phyloP scores from a whole-genome alignment of 23 red algal genomes.

The Pyropia haitanensis region DNA sequence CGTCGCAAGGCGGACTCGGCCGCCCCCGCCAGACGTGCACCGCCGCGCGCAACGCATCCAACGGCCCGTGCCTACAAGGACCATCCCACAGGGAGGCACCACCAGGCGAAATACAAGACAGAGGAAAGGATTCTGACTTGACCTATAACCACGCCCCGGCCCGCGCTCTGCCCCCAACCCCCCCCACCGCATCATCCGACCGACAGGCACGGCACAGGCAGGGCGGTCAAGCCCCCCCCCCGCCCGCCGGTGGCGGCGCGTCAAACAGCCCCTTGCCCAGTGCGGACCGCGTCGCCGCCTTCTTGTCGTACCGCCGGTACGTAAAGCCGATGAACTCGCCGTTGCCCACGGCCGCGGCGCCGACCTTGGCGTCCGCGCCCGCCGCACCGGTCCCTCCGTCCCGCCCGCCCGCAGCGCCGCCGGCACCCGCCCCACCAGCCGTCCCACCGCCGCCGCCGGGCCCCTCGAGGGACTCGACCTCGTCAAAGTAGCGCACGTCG shows the following conservation, averaged over 20 bases:
- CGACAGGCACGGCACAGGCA: too few relatives aligned
- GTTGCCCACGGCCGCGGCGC: not conserved
- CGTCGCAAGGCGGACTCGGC: too few relatives aligned
- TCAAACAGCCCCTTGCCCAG: slow-evolving; percentile 1
- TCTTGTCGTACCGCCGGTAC: slow-evolving; percentile 50
- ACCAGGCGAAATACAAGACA: too few relatives aligned
- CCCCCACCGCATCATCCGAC: too few relatives aligned
- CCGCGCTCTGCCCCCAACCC: too few relatives aligned
- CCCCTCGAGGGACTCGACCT: slow-evolving; percentile 1
- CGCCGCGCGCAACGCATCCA: too few relatives aligned
- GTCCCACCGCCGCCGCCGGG: not conserved
- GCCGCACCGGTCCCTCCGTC: not conserved
- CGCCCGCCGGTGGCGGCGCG: not conserved
- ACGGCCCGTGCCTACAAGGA: too few relatives aligned
- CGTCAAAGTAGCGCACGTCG: slow-evolving; percentile 94
- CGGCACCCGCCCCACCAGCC: not conserved
- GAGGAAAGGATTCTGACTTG: too few relatives aligned
- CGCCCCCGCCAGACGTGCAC: too few relatives aligned
- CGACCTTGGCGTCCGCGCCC: not conserved
- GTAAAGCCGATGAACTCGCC: slow-evolving; percentile 69
- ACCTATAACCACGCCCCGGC: too few relatives aligned
- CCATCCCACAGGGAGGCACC: too few relatives aligned
- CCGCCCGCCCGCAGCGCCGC: not conserved
- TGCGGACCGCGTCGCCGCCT: not conserved
- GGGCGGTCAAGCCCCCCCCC: too few relatives aligned